These are phyloP conservation scores for Bryoerythrophyllum caledonicum DNA, from an alignment of 225 moss, liverwort and hornwort genomes.

Conservation along the genomic window DNA sequence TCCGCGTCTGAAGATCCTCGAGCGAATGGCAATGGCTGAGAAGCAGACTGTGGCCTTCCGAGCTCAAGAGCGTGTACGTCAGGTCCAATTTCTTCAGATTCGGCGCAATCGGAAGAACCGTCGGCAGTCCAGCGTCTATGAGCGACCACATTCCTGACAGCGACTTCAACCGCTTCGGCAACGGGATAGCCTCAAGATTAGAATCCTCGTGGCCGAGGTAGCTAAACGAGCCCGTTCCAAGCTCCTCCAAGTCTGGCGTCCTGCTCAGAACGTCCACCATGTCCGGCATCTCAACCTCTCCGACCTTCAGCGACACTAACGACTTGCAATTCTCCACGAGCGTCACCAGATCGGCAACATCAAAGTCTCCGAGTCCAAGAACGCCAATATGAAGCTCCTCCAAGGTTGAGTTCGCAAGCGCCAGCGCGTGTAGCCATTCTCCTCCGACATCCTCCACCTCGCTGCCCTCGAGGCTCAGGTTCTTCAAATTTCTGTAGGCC, in stretches of 20 bases:
- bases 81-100: slow-evolving; percentile 78
- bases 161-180: slow-evolving; percentile 40
- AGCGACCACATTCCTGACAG: slow-evolving; percentile 74
- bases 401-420: slow-evolving; percentile 50
- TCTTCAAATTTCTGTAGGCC: slow-evolving; percentile 60
- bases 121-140: slow-evolving; percentile 47
- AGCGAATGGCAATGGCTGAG: slow-evolving; percentile 64
- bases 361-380: slow-evolving; percentile 46
- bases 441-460: slow-evolving; percentile 46
- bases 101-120: slow-evolving; percentile 48
- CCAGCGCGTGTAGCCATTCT: slow-evolving; percentile 65
- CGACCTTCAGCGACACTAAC: slow-evolving; percentile 69
- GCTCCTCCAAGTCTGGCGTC: slow-evolving; percentile 47
- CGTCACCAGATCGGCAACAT: slow-evolving; percentile 55
- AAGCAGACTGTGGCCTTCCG: slow-evolving; percentile 60
- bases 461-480: slow-evolving; percentile 68
- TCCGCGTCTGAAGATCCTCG: slow-evolving; percentile 71
- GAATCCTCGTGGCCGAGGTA: slow-evolving; percentile 34
- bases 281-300: slow-evolving; percentile 66
- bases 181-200: slow-evolving; percentile 20
- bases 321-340: slow-evolving; percentile 78
- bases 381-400: slow-evolving; percentile 70
- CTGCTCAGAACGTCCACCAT: slow-evolving; percentile 55
- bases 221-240: slow-evolving; percentile 67
- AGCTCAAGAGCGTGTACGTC: slow-evolving; percentile 52